Percentiles rank a stretch among this genome's conserved stretches.
Conservation (phyloP, 768 basidiomycete species). For the Strobilomyces dryophilus region DNA sequence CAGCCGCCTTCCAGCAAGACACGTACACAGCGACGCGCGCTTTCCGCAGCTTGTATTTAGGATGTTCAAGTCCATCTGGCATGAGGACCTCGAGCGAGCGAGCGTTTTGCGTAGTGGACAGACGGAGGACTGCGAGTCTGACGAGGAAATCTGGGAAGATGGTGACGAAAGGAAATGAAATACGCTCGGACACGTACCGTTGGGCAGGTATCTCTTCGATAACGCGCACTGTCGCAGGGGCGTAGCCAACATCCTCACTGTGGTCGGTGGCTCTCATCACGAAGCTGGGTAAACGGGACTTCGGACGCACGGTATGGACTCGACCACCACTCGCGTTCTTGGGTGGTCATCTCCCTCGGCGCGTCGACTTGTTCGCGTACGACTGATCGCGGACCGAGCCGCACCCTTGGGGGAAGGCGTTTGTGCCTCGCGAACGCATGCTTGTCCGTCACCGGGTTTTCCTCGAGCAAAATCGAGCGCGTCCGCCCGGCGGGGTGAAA, state of each 20-base stretch:
- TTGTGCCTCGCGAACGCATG: conserved; percentile 54
- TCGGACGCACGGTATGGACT: conserved; percentile 65
- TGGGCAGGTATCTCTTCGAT: conserved; percentile 51
- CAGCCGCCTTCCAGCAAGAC: conserved; percentile 53
- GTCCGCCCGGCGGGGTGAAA: conserved; percentile 40
- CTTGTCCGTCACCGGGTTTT: conserved; percentile 54
- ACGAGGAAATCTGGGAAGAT: conserved; percentile 56
- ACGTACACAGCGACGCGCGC: conserved; percentile 49
- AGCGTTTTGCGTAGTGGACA: conserved; percentile 31
- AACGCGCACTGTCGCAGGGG: conserved; percentile 56
- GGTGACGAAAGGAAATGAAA: not conserved
- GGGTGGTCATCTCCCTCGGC: conserved; percentile 54
- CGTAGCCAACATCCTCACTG: conserved; percentile 70
- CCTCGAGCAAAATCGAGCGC: conserved; percentile 60
- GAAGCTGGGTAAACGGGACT: not conserved
- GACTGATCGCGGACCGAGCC: conserved; percentile 27
- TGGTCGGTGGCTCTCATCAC: not conserved
- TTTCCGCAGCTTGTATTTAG: conserved; percentile 48
- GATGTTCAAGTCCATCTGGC: conserved; percentile 67
- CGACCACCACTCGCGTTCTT: conserved; percentile 66
- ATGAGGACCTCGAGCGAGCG: conserved; percentile 32
- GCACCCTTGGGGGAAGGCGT: conserved; percentile 46
- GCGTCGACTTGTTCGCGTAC: conserved; percentile 27
- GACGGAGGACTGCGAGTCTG: conserved; percentile 49
- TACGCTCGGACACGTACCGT: conserved; percentile 39